phyloP scores from a whole-genome alignment of 352 stramenopile genomes.

The Pythium scleroteichum region DNA sequence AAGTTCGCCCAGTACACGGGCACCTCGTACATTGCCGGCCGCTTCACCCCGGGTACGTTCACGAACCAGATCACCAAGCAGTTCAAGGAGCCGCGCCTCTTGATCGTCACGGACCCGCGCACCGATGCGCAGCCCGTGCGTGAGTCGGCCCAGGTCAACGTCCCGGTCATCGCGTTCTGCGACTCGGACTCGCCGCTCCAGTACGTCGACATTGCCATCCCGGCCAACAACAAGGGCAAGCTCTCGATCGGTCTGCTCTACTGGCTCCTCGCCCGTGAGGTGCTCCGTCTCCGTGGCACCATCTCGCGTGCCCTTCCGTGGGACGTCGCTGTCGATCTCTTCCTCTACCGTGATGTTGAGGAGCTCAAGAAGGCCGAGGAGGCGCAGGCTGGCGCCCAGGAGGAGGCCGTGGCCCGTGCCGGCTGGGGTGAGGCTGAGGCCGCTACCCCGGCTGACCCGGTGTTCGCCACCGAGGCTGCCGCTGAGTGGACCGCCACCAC shows the following conservation, averaged over 20 bases:
- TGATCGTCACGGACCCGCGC: constrained; percentile 99
- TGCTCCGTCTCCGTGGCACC: constrained; percentile 96
- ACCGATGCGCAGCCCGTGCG: constrained; percentile 97
- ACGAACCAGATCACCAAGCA: constrained; percentile 99
- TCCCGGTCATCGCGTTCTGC: constrained; percentile 99
- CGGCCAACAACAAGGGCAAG: constrained; percentile 99
- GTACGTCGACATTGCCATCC: constrained; percentile 99
- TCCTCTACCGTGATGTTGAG: constrained; percentile 99
- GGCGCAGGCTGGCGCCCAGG: constrained; percentile 87
- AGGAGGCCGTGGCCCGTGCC: constrained; percentile 65
- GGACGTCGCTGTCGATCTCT: constrained; percentile 99
- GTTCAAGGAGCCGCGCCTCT: constrained; percentile 98
- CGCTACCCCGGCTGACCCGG: constrained; percentile 49
- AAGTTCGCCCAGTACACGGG: constrained; percentile 99
- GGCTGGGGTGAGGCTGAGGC: constrained; percentile 69
- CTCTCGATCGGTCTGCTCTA: constrained; percentile 99
- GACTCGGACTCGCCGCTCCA: constrained; percentile 99
- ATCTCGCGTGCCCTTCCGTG: constrained; percentile 95
- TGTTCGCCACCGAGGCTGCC: constrained; percentile 51
- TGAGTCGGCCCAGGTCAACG: constrained; percentile 99
- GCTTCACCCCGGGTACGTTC: constrained; percentile 99
- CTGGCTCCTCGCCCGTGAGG: constrained; percentile 99
- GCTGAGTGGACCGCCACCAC: constrained; percentile 67
- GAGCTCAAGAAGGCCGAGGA: constrained; percentile 99
- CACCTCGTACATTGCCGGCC: constrained; percentile 95